These are phyloP conservation scores for Aspergillus pseudonomiae DNA, from an alignment of 2,329 filamentous ascomycete genomes.

Conservation along the genomic window DNA sequence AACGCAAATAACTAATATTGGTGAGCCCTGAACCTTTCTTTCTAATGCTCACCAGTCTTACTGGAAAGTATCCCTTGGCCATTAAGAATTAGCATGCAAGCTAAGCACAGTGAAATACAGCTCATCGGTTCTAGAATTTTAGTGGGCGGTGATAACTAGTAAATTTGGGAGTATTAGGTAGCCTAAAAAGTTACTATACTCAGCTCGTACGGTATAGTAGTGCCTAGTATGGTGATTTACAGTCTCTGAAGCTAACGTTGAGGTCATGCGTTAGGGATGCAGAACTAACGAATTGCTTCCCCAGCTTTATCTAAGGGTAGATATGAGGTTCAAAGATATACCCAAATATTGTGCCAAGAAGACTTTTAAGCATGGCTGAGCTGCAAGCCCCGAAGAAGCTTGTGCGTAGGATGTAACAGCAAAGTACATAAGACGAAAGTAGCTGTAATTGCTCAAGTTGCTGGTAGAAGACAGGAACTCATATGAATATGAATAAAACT, in stretches of 20 bases:
- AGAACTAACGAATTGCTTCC: background rate
- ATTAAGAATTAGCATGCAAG: no score
- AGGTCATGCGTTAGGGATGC: background rate
- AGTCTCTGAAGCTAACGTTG: background rate
- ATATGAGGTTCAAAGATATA: background rate
- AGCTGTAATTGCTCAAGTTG: background rate
- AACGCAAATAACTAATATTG: no score
- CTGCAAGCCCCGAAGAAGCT: background rate
- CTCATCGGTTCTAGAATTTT: no score
- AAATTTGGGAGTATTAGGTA: no score
- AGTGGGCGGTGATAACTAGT: background rate
- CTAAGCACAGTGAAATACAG: no score
- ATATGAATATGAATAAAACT: slow-evolving; percentile 6
- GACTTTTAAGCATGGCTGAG: background rate
- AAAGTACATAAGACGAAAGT: background rate
- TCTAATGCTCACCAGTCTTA: no score
- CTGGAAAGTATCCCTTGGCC: no score
- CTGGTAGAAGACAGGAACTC: slow-evolving; percentile 11
- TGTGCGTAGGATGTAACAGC: background rate
- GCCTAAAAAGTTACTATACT: no score
- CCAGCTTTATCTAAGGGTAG: background rate
- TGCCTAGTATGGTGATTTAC: background rate
- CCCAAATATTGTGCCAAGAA: background rate
- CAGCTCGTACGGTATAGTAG: no score
- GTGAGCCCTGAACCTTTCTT: no score